phyloP scores from a whole-genome alignment of 2,329 filamentous ascomycete species.

The Colletotrichum scovillei region DNA sequence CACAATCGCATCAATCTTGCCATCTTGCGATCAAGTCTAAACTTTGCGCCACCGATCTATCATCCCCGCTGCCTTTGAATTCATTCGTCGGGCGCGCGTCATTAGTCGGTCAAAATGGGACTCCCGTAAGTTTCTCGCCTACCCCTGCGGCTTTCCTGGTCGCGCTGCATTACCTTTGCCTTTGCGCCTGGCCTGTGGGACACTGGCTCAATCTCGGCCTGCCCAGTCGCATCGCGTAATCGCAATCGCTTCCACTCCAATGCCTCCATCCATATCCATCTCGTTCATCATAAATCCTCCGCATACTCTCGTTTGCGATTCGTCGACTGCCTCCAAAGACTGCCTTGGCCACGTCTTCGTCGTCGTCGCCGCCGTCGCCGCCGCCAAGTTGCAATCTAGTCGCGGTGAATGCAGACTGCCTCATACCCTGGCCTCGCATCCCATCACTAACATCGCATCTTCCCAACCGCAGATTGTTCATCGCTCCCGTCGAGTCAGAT shows the following conservation, averaged over 20 bases:
- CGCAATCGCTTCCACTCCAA: slow-evolving; percentile 13
- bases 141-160: slow-evolving; percentile 6
- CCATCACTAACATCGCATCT: slow-evolving; percentile 21
- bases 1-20: not conserved
- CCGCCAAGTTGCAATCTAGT: slow-evolving; percentile 24
- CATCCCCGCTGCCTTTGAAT: not conserved
- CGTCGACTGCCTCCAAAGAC: not conserved
- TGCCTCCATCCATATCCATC: slow-evolving; percentile 5
- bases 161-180: slow-evolving; percentile 16
- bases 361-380: not conserved
- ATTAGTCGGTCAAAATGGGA: slow-evolving; percentile 50
- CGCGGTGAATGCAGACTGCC: slow-evolving; percentile 25
- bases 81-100: not conserved
- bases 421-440: slow-evolving; percentile 9
- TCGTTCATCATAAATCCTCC: slow-evolving; percentile 7
- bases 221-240: slow-evolving; percentile 29
- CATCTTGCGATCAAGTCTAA: not conserved
- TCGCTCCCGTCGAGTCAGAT: slow-evolving; percentile 59
- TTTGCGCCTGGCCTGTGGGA: slow-evolving; percentile 27
- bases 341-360: slow-evolving; percentile 1
- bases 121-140: slow-evolving; percentile 56
- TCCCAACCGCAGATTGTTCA: slow-evolving; percentile 52
- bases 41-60: not conserved
- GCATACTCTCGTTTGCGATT: not conserved
- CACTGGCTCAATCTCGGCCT: slow-evolving; percentile 34